phyloP scores from a whole-genome alignment of 2,329 filamentous ascomycete species.

The Fusarium nodosum region DNA sequence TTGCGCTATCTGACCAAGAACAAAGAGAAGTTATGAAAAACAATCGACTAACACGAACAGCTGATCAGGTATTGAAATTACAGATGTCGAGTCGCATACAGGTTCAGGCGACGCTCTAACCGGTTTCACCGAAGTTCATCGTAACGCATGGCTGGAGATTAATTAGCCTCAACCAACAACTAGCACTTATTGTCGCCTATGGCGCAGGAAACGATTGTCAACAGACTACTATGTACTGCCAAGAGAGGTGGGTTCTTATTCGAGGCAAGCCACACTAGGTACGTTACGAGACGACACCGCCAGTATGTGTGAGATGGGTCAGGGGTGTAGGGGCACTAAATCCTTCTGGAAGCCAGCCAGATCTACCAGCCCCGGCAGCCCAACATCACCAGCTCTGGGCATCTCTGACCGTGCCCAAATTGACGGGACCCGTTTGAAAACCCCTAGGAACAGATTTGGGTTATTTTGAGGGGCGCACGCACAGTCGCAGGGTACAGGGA shows the following conservation, averaged over 20 bases:
- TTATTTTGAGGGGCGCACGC: slow-evolving; percentile 45
- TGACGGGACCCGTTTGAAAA: slow-evolving; percentile 39
- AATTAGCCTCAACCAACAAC: slow-evolving; percentile 41
- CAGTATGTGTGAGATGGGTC: slow-evolving; percentile 29
- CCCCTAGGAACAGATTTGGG: slow-evolving; percentile 34
- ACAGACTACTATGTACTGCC: slow-evolving; percentile 23
- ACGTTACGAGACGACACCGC: slow-evolving; percentile 35
- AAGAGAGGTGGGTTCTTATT: slow-evolving; percentile 42
- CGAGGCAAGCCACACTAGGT: slow-evolving; percentile 49
- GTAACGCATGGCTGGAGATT: slow-evolving; percentile 44
- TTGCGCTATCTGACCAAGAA: slow-evolving; percentile 22
- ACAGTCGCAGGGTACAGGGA: slow-evolving; percentile 45
- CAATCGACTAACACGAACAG: slow-evolving; percentile 26
- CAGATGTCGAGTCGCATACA: slow-evolving; percentile 32
- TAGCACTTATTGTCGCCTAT: slow-evolving; percentile 27
- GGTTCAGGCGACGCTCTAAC: slow-evolving; percentile 38
- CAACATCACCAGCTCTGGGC: slow-evolving; percentile 36
- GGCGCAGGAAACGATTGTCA: slow-evolving; percentile 34
- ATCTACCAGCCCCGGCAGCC: slow-evolving; percentile 45
- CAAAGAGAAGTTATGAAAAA: slow-evolving; percentile 28
- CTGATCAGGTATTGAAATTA: slow-evolving; percentile 42
- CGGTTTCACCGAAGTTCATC: slow-evolving; percentile 49
- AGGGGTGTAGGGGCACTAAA: slow-evolving; percentile 38
- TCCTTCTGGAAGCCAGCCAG: slow-evolving; percentile 48
- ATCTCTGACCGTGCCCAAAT: slow-evolving; percentile 47